Evolutionary conservation across 768 basidiomycete genomes (phyloP).

Genomic region (Lactarius psammicola): DNA sequence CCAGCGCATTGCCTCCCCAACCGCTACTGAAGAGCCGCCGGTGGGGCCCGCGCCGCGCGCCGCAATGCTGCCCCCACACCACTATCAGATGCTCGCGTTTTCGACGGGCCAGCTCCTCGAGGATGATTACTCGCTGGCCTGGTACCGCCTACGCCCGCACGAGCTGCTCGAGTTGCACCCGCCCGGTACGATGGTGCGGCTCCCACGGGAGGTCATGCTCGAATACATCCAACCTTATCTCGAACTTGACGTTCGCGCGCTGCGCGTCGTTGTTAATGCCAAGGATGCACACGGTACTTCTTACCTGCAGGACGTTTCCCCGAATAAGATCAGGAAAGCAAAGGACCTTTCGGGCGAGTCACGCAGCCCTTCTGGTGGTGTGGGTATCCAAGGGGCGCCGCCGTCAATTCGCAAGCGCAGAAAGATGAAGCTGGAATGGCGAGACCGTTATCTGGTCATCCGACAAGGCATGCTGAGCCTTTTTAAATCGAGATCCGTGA

Average conservation of each 20-base stretch:
- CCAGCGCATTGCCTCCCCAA: conserved; percentile 5
- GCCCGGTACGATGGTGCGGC: conserved; percentile 37
- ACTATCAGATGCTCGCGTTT: conserved; percentile 59
- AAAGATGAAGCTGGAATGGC: conserved; percentile 56
- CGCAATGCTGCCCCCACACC: conserved; percentile 23
- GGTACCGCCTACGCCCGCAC: conserved; percentile 58
- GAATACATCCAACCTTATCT: conserved; percentile 60
- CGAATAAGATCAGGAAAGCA: conserved; percentile 22
- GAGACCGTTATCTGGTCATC: conserved; percentile 61
- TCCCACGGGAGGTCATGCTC: conserved; percentile 42
- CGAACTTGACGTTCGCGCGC: conserved; percentile 50
- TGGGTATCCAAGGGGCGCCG: not conserved
- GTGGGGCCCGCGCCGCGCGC: not conserved
- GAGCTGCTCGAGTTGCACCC: conserved; percentile 73
- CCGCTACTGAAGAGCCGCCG: conserved; percentile 2
- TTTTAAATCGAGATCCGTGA: conserved; percentile 52
- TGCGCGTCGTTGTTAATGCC: conserved; percentile 45
- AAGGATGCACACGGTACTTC: conserved; percentile 22
- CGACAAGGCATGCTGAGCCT: conserved; percentile 54
- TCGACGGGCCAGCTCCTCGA: conserved; percentile 70
- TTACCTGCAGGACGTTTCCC: conserved; percentile 4
- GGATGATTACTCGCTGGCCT: conserved; percentile 55
- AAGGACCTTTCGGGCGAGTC: conserved; percentile 20
- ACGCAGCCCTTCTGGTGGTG: not conserved
- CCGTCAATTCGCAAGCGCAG: conserved; percentile 29